Conservation (phyloP, 805 yeast genomes). For the Lipomyces sp. region DNA sequence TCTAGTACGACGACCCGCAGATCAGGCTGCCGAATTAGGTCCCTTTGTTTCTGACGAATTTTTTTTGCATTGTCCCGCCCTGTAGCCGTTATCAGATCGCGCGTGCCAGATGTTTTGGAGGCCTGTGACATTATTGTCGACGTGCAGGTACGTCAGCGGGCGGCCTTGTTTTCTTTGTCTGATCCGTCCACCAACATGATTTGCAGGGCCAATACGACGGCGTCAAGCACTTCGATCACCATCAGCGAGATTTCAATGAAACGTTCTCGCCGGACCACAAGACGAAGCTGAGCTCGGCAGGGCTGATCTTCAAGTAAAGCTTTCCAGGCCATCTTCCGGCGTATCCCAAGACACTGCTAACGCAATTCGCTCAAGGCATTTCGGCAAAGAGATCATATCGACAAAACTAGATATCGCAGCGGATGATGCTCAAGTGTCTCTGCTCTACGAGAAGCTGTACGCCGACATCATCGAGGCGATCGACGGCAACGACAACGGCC, state of each 20-base stretch:
- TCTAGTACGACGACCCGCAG: too few relatives aligned
- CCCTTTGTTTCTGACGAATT: not conserved
- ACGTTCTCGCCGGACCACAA: constrained; percentile 57
- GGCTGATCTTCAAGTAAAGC: constrained; percentile 67
- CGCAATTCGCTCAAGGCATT: too few relatives aligned
- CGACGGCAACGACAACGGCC: constrained; percentile 96
- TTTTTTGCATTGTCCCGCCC: not conserved
- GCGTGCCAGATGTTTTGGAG: constrained; percentile 81
- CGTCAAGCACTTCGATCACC: constrained; percentile 86
- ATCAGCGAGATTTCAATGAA: constrained; percentile 85
- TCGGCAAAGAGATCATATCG: constrained; percentile 43
- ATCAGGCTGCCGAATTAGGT: not conserved
- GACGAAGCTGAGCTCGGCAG: constrained; percentile 91
- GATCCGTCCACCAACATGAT: too few relatives aligned
- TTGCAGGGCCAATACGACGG: constrained; percentile 73
- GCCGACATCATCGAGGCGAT: constrained; percentile 83
- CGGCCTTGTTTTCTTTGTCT: not conserved
- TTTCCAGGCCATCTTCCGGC: not conserved
- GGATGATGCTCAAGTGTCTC: constrained; percentile 48
- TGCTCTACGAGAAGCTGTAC: constrained; percentile 74
- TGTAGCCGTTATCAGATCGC: constrained; percentile 65
- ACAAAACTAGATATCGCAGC: constrained; percentile 47
- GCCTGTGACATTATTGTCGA: constrained; percentile 89
- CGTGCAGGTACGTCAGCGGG: constrained; percentile 50
- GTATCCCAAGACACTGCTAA: too few relatives aligned